phyloP scores from a whole-genome alignment of 345 rosid genomes.

The Arabidopsis arenosa region DNA sequence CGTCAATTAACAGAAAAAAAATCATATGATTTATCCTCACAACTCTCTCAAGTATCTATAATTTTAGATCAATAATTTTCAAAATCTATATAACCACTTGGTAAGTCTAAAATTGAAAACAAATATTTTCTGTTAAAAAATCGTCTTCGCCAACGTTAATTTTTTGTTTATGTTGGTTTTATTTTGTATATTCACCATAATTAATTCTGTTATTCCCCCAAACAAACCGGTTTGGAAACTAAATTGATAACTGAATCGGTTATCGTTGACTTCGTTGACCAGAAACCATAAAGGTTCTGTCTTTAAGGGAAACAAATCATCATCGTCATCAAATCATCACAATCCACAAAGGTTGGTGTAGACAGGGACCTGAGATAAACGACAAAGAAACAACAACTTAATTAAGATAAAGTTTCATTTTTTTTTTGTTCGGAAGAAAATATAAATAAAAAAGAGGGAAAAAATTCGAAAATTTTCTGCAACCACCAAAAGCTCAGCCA shows the following conservation, averaged over 20 bases:
- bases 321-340: constrained; percentile 15
- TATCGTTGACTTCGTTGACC: constrained; percentile 29
- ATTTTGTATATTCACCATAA: neutral
- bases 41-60: neutral
- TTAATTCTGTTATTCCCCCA: neutral
- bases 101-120: too few relatives aligned
- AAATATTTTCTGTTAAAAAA: too few relatives aligned
- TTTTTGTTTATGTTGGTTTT: neutral
- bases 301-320: constrained; percentile 11
- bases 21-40: neutral
- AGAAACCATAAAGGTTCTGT: constrained; percentile 3
- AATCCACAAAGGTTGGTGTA: constrained; percentile 38
- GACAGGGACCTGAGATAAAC: constrained; percentile 30
- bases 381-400: constrained; percentile 26
- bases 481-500: constrained; percentile 56
- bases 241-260: neutral
- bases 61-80: neutral
- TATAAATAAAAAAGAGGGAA: constrained; percentile 21
- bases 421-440: neutral
- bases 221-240: constrained; percentile 8
- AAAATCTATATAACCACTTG: too few relatives aligned
- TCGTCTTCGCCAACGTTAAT: neutral
- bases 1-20: neutral
- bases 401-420: neutral
- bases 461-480: constrained; percentile 40